phyloP scores from a whole-genome alignment of 108 stramenopile genomes.

The Pseudonitzschia pungens region DNA sequence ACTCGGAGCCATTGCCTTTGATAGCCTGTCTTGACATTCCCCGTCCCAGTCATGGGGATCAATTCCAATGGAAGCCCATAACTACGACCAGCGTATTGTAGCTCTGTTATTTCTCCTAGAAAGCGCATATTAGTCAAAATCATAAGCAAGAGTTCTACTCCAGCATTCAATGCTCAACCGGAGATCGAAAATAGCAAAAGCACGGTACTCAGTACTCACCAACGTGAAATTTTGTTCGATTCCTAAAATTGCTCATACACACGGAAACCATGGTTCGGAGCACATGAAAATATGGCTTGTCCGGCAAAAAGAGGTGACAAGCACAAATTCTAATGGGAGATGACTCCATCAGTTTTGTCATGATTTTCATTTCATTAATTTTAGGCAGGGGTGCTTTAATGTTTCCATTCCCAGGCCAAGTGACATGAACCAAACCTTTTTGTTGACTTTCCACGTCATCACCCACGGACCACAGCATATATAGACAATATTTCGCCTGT shows the following conservation, averaged over 20 bases:
- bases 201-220: background rate
- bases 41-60: conserved; percentile 7
- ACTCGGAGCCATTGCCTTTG: conserved; percentile 8
- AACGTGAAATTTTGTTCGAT: conserved; percentile 2
- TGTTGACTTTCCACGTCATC: conserved; percentile 17
- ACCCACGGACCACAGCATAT: background rate
- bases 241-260: background rate
- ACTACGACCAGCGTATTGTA: conserved; percentile 8
- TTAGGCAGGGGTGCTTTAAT: background rate
- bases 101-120: conserved; percentile 8
- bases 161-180: too few species aligned
- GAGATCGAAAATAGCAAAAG: background rate
- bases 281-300: background rate
- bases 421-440: background rate
- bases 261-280: background rate
- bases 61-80: conserved; percentile 30
- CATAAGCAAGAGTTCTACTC: background rate
- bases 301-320: conserved; percentile 5
- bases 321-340: background rate
- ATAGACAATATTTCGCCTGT: conserved; percentile 1
- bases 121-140: background rate
- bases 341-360: background rate
- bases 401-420: background rate
- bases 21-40: conserved; percentile 7
- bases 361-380: background rate